Percentiles rank a stretch among this genome's conserved stretches.
Evolutionary conservation across 2,329 filamentous ascomycete genomes (phyloP).

Genomic region (Phyllosticta citrichinensis): DNA sequence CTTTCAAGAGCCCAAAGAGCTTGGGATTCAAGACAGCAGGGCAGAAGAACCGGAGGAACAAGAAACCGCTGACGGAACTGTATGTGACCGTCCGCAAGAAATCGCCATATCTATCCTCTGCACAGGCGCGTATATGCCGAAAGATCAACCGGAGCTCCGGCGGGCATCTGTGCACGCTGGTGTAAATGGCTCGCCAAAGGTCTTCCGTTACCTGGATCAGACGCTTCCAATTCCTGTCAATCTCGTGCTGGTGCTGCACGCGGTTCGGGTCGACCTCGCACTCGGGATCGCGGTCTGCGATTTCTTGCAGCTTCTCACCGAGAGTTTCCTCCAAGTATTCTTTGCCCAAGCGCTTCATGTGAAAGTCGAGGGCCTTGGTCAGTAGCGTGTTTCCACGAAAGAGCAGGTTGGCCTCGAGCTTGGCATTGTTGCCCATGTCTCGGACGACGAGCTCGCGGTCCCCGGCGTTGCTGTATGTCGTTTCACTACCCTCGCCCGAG

Average conservation of each 20-base stretch:
- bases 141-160: slow-evolving; percentile 75
- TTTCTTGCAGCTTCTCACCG: slow-evolving; percentile 74
- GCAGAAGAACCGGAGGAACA: slow-evolving; percentile 92
- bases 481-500: slow-evolving; percentile 46
- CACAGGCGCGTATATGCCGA: slow-evolving; percentile 83
- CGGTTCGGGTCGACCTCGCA: slow-evolving; percentile 93
- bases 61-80: slow-evolving; percentile 87
- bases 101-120: slow-evolving; percentile 88
- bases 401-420: slow-evolving; percentile 83
- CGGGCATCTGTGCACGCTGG: slow-evolving; percentile 65
- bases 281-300: slow-evolving; percentile 81
- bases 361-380: slow-evolving; percentile 85
- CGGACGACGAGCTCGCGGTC: slow-evolving; percentile 64
- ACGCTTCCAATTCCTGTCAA: slow-evolving; percentile 73
- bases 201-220: slow-evolving; percentile 68
- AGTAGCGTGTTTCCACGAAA: slow-evolving; percentile 92
- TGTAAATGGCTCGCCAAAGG: slow-evolving; percentile 74
- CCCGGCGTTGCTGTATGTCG: slow-evolving; percentile 22
- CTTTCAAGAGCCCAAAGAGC: slow-evolving; percentile 74
- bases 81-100: slow-evolving; percentile 84
- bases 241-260: slow-evolving; percentile 54
- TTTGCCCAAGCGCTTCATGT: slow-evolving; percentile 89
- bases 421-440: slow-evolving; percentile 68
- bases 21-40: slow-evolving; percentile 94
- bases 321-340: slow-evolving; percentile 86